phyloP scores from a whole-genome alignment of 2,329 filamentous ascomycete species.

The Colletotrichum sp. region DNA sequence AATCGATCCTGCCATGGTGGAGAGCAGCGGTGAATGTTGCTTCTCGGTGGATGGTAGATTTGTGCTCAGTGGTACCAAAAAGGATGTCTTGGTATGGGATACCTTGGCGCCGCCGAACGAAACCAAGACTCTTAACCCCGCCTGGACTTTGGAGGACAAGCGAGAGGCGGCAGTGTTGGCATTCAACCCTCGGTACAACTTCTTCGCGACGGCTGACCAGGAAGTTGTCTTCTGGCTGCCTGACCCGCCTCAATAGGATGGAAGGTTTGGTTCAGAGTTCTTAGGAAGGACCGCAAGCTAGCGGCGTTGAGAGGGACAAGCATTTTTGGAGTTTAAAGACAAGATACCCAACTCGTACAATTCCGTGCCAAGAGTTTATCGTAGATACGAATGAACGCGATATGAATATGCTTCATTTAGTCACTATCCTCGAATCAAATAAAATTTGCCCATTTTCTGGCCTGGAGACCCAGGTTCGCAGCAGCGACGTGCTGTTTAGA shows the following conservation, averaged over 20 bases:
- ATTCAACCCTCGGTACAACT: conserved; percentile 90
- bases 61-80: conserved; percentile 78
- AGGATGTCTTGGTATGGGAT: conserved; percentile 88
- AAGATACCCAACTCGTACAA: conserved; percentile 7
- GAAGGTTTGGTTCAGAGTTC: neutral
- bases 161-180: conserved; percentile 77
- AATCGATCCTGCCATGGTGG: conserved; percentile 42
- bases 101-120: conserved; percentile 62
- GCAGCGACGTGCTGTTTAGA: neutral
- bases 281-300: neutral
- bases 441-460: neutral
- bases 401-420: neutral
- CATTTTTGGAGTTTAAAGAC: conserved; percentile 13
- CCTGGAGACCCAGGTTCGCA: neutral
- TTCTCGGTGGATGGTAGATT: conserved; percentile 91
- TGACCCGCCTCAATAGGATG: conserved; percentile 60
- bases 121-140: conserved; percentile 67
- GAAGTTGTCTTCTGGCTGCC: conserved; percentile 83
- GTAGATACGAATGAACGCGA: neutral
- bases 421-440: neutral
- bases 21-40: conserved; percentile 79
- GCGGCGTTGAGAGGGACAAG: neutral
- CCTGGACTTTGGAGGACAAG: conserved; percentile 68
- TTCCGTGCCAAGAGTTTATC: neutral
- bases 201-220: conserved; percentile 88